Conservation (phyloP, 257 asterid species). For the Voacanga thouarsii region DNA sequence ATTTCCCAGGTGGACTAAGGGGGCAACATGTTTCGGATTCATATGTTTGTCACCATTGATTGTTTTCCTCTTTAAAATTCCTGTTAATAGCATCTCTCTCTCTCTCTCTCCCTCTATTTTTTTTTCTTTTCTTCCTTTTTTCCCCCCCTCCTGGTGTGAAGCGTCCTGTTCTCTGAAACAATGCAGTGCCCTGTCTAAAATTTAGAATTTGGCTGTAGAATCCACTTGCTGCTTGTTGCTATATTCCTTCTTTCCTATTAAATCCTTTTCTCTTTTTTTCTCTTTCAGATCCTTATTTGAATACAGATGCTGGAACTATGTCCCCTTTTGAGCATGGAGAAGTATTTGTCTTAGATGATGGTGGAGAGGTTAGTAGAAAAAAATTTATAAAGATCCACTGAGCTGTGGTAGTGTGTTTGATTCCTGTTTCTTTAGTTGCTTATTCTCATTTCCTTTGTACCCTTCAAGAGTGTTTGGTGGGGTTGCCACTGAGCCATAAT, state of each 20-base stretch:
- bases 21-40: slow-evolving; percentile 10
- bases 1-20: slow-evolving; percentile 1
- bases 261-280: not conserved
- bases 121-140: not conserved
- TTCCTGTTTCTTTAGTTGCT: not conserved
- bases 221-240: not conserved
- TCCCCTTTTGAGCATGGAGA: slow-evolving; percentile 98
- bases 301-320: slow-evolving; percentile 96
- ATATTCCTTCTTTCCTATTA: slow-evolving; percentile 6
- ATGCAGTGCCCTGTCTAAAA: not conserved
- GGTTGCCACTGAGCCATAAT: not conserved
- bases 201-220: slow-evolving; percentile 1
- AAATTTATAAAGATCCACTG: not conserved
- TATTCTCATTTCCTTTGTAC: not conserved
- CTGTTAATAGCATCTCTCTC: not conserved
- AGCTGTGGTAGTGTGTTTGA: not conserved
- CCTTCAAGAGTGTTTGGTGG: not conserved
- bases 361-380: slow-evolving; percentile 83
- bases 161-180: not conserved
- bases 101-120: not conserved
- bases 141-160: no score
- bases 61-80: not conserved
- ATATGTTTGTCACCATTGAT: slow-evolving; percentile 1
- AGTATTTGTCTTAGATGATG: slow-evolving; percentile 90
- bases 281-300: slow-evolving; percentile 82